These are phyloP conservation scores for Floccularia luteovirens DNA, from an alignment of 768 basidiomycete species.

Conservation along the genomic window DNA sequence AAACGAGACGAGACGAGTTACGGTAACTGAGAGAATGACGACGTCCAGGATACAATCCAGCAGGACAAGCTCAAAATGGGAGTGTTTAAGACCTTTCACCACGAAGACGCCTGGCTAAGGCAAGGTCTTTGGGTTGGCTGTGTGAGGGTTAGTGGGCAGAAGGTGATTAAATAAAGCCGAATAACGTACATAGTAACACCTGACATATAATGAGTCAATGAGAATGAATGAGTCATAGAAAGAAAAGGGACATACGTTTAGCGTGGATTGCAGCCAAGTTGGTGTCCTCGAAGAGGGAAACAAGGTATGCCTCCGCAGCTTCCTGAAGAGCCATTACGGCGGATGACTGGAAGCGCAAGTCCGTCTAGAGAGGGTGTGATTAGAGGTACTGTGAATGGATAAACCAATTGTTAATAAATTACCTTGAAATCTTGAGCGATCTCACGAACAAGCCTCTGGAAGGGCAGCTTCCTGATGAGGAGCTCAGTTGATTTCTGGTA, in stretches of 20 bases:
- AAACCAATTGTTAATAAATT: slow-evolving; percentile 6
- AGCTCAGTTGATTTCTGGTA: slow-evolving; percentile 99
- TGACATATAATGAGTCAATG: slow-evolving; percentile 10
- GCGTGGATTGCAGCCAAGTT: too few species aligned
- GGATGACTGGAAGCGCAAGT: slow-evolving; percentile 93
- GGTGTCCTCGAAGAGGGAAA: slow-evolving; percentile 80
- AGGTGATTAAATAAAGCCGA: not conserved
- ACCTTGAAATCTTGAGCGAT: slow-evolving; percentile 98
- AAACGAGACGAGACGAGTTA: too few species aligned
- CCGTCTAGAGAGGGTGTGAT: slow-evolving; percentile 43
- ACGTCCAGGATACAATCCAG: too few species aligned
- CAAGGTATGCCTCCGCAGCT: slow-evolving; percentile 85
- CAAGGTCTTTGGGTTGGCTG: slow-evolving; percentile 86
- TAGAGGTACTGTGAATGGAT: slow-evolving; percentile 4
- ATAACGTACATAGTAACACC: slow-evolving; percentile 50
- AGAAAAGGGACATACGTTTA: slow-evolving; percentile 35
- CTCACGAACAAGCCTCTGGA: slow-evolving; percentile 98
- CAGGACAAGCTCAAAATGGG: too few species aligned
- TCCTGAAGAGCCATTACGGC: slow-evolving; percentile 93
- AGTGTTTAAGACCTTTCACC: slow-evolving; percentile 69
- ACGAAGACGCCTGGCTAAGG: slow-evolving; percentile 78
- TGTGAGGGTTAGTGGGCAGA: slow-evolving; percentile 7
- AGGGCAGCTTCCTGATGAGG: slow-evolving; percentile 98
- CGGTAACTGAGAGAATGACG: too few species aligned
- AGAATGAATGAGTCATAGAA: slow-evolving; percentile 7